Base-by-base conservation (phyloP, 2,329 filamentous ascomycete species). In the Colletotrichum somersetense region DNA sequence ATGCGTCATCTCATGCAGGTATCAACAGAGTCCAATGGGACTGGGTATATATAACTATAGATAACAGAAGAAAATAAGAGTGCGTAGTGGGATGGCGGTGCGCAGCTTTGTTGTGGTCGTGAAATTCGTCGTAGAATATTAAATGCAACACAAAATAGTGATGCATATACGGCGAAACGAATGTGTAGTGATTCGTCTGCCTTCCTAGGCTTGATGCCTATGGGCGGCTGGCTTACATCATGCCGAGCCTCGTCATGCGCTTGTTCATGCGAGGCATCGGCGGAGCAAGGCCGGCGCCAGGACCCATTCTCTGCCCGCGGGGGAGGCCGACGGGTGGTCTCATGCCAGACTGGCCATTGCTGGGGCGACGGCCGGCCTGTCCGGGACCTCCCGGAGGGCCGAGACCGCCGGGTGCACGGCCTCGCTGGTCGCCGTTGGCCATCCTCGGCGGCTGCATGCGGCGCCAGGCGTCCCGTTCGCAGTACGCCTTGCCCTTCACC, bases 391-490 rank as follows among this genome's bases (percentile, higher is more conserved):
- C 63, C 23, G 68, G 66, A 38, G 53, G n/a, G 20, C 66, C 70
- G 42, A 73, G 62, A n/a, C 70, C 61, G 30, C 70, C 70, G 10
- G 70, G 70, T 2, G 70, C 40, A 11, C 66, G 70, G 44, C 66
- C 67, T 73, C 75, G 81, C 77, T 73, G 79, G 56, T 82, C 83
- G n/a, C 59, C 44, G 52, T 55, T 64, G 50, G 35, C 23, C 62
- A 53, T 64, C 2, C 52, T 52, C 4, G 73, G 77, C 73, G 73
- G 77, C 73, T 87, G 85, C 40, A 86, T 81, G 50, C 88, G 82
- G 64, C 87, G 85, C 80, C 91, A 91, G 5, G 95, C 95, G 79
- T 98, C 95, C 56, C 91, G 89, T 81, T 98, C 96, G 81, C 96
- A 99, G 79, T 93, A 97, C 0, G 93, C 90, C 56, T 85, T 87